phyloP scores from a whole-genome alignment of 371 early-diverging fungal species.

The Thermomucor indicae-seudaticae region DNA sequence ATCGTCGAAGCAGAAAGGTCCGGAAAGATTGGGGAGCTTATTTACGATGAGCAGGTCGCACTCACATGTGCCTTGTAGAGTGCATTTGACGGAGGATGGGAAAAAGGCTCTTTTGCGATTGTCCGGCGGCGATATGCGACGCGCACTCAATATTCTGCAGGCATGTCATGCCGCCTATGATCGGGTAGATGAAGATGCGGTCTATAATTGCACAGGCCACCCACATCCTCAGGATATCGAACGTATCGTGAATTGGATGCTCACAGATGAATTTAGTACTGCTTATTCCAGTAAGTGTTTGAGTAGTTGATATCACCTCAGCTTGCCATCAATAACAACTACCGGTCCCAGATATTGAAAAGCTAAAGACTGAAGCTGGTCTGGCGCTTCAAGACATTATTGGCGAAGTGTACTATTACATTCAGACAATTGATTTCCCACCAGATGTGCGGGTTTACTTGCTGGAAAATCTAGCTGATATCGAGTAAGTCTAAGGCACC shows the following conservation, averaged over 20 bases:
- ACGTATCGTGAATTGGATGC: slow-evolving; percentile 73
- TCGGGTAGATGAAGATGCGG: slow-evolving; percentile 65
- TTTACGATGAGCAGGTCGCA: not conserved
- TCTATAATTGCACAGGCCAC: slow-evolving; percentile 90
- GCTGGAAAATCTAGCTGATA: slow-evolving; percentile 77
- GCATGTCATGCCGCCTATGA: slow-evolving; percentile 86
- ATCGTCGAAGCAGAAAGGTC: slow-evolving; percentile 76
- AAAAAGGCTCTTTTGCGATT: slow-evolving; percentile 74
- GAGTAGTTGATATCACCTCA: not conserved
- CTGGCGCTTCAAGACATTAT: slow-evolving; percentile 89
- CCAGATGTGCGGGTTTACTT: slow-evolving; percentile 58
- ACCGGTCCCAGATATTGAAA: slow-evolving; percentile 52
- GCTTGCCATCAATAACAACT: not conserved
- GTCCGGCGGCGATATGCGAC: slow-evolving; percentile 96
- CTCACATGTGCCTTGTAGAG: slow-evolving; percentile 31
- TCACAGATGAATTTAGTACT: slow-evolving; percentile 74
- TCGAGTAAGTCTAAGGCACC: slow-evolving; percentile 90
- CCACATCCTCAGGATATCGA: slow-evolving; percentile 89
- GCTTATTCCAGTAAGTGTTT: slow-evolving; percentile 63
- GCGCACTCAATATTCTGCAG: slow-evolving; percentile 92
- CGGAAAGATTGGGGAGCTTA: not conserved
- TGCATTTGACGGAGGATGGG: slow-evolving; percentile 81
- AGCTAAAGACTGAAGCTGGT: slow-evolving; percentile 78
- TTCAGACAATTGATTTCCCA: slow-evolving; percentile 68
- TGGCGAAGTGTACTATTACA: slow-evolving; percentile 62